Evolutionary conservation across 148 eudicot species (phyloP), one percentile per base, ranked within the genome.

Genomic region (Rhododendron henanense): DNA sequence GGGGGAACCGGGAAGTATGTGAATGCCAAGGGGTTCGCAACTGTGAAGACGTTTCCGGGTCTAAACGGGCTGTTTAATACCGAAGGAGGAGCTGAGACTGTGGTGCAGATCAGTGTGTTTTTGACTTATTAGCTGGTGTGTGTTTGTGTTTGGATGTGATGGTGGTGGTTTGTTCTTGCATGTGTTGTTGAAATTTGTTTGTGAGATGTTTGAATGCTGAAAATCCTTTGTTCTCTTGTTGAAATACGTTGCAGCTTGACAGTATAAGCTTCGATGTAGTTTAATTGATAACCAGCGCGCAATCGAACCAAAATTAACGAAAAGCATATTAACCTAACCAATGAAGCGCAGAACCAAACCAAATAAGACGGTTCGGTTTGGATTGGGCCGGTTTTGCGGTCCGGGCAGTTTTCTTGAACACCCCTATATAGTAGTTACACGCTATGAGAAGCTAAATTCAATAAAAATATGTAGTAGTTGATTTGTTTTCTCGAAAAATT

Each of bases 61-160:
- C 65, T 79, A 1, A 61, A 80, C 35, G 82, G 65, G 37, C 92
- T 90, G 88, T 92, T 91, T 16, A 90, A 87, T 84, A 92, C 92
- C 39, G 97, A 96, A 87, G 99, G 98, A 3, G 99, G 98, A 4
- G 80, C 92, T 39, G 94, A 96, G 93, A 95, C 98, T n/a, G 84
- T 95, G 86, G 89, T 96, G 55, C 85, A 92, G 86, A 88, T 95
- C 71, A 88, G 87, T 86, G 94, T 94, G 69, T 92, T 88, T 83
- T 93, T 94, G 77, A 89, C 91, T 83, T 90, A 93, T 50, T 91
- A 85, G 87, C 81, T 10, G 5, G 47, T 35, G n/a, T 73, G 79
- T 75, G 78, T 19, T 25, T 79, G 59, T 57, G 48, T 55, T 31
- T 82, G 84, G 63, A 28, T 79, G 53, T 31, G 2, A 47, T 47